Evolutionary conservation across 306 rosid species (phyloP).

Genomic region (Fragaria ananassa): DNA sequence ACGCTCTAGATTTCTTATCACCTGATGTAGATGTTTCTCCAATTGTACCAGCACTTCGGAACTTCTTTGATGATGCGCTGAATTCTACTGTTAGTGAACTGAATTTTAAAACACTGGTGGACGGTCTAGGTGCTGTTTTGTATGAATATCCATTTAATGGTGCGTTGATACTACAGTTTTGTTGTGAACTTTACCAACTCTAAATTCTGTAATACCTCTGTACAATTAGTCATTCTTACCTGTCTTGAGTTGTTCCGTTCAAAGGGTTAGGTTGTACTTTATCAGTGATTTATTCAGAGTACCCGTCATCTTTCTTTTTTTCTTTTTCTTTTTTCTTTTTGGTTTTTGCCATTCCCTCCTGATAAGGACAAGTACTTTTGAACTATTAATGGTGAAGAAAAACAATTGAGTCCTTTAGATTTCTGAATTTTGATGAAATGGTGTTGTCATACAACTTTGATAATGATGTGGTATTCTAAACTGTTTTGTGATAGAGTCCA

Average conservation of each 20-base stretch:
- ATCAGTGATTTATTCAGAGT: not conserved
- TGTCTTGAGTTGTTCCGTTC: not conserved
- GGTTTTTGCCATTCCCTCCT: not conserved
- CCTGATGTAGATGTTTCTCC: constrained; percentile 82
- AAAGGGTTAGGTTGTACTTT: not conserved
- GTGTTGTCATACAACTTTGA: constrained; percentile 17
- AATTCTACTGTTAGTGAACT: constrained; percentile 85
- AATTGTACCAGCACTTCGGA: constrained; percentile 78
- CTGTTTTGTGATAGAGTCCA: constrained; percentile 27
- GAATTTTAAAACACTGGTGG: constrained; percentile 89
- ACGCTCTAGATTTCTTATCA: constrained; percentile 77
- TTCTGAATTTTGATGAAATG: constrained; percentile 9
- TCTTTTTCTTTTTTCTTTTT: not conserved
- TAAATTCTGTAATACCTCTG: not conserved
- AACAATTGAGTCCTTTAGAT: not conserved
- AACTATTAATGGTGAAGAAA: not conserved
- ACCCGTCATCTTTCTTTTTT: not conserved
- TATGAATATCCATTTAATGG: constrained; percentile 92
- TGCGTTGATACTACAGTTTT: constrained; percentile 39
- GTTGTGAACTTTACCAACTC: constrained; percentile 7
- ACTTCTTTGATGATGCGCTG: constrained; percentile 88
- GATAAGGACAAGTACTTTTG: not conserved
- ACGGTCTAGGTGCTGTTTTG: constrained; percentile 88
- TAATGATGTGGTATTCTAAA: constrained; percentile 11
- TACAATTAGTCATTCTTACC: not conserved